Evolutionary conservation across 2,329 filamentous ascomycete genomes (phyloP), one percentile per base, ranked within the genome.

Genomic region (Diaporthe sp.): DNA sequence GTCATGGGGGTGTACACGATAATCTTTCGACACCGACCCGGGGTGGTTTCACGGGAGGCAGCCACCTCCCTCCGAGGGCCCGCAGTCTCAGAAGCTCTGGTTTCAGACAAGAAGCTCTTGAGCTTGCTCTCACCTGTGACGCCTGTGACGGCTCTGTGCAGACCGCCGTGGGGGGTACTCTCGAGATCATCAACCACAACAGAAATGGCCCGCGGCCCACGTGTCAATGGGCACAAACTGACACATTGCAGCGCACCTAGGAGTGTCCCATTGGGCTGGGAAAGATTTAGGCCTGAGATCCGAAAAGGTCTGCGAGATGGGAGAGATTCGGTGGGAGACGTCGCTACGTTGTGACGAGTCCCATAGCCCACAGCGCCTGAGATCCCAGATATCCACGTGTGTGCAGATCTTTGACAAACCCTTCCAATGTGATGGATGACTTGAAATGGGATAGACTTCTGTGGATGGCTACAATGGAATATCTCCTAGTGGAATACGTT

Each of bases 61-160:
- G 64, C 64, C 64, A 52, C 33, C 45, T 67, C 45, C 64, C 38
- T 52, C 64, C 64, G 64, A 67, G 9, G 45, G 22, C 45, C 30
- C 33, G 5, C 33, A 38, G 45, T 67, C 64, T 67, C 64, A 52
- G 64, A 52, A 67, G 64, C 64, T 67, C 64, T 52, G 64, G 64
- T 40, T 45, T 67, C 64, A 67, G 30, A 40, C 45, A 52, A 67
- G 30, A 67, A 67, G 64, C 64, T 67, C 64, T 25, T 6, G 64
- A 67, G 64, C 64, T 67, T 67, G 28, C 64, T 25, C 30, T 10
- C 64, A 52, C 22, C 30, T 52, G 45, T 67, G 30, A 54, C 64
- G n/a, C n/a, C 64, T 67, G 30, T 30, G 25, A 22, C 30, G 58
- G 15, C 58, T 30, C 38, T n/a, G 64, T 52, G 42, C 64, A 22